Percentiles rank a stretch among this genome's conserved stretches.
These are phyloP conservation scores for Corchorus olitorius DNA, from an alignment of 345 rosid species.

Conservation along the genomic window DNA sequence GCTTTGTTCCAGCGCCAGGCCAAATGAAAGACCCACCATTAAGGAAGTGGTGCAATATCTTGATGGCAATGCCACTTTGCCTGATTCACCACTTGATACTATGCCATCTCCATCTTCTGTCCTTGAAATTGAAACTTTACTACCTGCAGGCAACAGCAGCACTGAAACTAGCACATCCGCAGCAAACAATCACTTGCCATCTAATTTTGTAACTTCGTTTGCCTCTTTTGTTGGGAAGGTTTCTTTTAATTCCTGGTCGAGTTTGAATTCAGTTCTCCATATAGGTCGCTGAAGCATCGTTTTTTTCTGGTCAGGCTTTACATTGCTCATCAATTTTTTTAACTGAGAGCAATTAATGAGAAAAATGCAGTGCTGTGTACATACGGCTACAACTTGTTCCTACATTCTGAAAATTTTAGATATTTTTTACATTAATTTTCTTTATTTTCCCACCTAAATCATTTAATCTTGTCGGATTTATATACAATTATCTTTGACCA, in stretches of 20 bases:
- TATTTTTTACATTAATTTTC: no score
- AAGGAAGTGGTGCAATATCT: conserved; percentile 30
- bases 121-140: background rate
- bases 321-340: background rate
- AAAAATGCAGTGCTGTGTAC: background rate
- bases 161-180: background rate
- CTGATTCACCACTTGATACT: conserved; percentile 21
- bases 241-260: conserved; percentile 23
- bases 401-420: background rate
- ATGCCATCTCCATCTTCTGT: background rate
- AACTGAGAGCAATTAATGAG: background rate
- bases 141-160: background rate
- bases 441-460: no score
- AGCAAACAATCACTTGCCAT: background rate
- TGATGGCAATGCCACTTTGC: conserved; percentile 25
- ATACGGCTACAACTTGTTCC: background rate
- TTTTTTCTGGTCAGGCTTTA: background rate
- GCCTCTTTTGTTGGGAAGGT: background rate
- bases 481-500: no score
- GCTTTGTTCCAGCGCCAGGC: conserved; percentile 39
- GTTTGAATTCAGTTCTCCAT: conserved; percentile 22
- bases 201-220: background rate
- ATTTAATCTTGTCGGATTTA: no score
- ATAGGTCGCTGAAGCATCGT: conserved; percentile 23
- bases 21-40: conserved; percentile 43